These are phyloP conservation scores for Fallopia convolvulus DNA, from an alignment of 148 eudicot species.

Conservation along the genomic window DNA sequence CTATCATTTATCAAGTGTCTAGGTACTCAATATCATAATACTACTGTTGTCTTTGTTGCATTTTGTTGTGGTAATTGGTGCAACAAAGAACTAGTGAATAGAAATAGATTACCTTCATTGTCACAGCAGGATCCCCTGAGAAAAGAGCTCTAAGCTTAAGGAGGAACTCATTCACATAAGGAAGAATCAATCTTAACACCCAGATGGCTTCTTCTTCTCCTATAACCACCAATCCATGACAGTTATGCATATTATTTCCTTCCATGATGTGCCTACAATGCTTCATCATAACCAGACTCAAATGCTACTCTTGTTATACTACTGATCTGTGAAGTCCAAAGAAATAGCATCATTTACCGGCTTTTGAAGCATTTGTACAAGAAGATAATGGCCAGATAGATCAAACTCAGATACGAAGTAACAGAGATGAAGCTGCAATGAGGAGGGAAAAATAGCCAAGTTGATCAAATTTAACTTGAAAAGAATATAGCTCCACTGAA, in stretches of 20 bases:
- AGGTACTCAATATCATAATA: no score
- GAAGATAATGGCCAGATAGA: slow-evolving; percentile 59
- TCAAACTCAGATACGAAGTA: slow-evolving; percentile 49
- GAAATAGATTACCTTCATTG: slow-evolving; percentile 51
- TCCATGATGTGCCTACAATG: slow-evolving; percentile 14
- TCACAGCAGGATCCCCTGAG: slow-evolving; percentile 71
- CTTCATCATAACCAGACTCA: no score
- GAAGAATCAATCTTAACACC: slow-evolving; percentile 55
- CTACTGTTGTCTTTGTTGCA: background rate
- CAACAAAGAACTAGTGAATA: background rate
- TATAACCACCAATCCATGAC: slow-evolving; percentile 20
- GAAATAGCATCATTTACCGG: slow-evolving; percentile 30
- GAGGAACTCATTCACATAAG: slow-evolving; percentile 66
- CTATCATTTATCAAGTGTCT: no score
- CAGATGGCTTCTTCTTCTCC: slow-evolving; percentile 81
- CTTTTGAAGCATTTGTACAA: slow-evolving; percentile 44
- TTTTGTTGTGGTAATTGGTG: background rate
- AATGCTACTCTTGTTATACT: background rate
- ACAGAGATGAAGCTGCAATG: slow-evolving; percentile 55
- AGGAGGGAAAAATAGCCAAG: background rate
- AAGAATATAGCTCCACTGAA: background rate
- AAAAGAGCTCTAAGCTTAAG: slow-evolving; percentile 48
- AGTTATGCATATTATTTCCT: slow-evolving; percentile 18
- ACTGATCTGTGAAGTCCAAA: no score
- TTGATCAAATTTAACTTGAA: background rate